These are phyloP conservation scores for Colletotrichum sp. DNA, from an alignment of 2,329 filamentous ascomycete species.

Conservation along the genomic window DNA sequence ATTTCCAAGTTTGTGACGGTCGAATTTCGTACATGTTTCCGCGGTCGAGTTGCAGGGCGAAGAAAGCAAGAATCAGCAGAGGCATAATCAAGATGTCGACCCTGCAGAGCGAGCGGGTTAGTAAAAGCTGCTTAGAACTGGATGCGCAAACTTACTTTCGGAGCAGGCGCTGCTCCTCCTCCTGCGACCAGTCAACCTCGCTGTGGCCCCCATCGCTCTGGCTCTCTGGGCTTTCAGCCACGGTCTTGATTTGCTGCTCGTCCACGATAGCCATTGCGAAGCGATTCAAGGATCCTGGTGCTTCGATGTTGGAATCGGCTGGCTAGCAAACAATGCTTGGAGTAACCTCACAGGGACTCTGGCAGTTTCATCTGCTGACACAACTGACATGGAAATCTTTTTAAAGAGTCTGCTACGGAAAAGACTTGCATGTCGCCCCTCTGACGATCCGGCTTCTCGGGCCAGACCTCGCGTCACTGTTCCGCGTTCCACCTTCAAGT, in stretches of 20 bases:
- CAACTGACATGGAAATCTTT: not conserved
- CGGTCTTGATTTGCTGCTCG: not conserved
- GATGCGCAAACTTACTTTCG: constrained; percentile 28
- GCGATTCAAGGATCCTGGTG: not conserved
- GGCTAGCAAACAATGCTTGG: not conserved
- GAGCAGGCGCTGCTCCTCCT: constrained; percentile 31
- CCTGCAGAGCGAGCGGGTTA: constrained; percentile 28
- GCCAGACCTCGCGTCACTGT: not conserved
- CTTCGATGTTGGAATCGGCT: not conserved
- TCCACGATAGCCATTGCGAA: not conserved
- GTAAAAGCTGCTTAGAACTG: not conserved
- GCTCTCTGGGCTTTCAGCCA: not conserved
- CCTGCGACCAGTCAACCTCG: constrained; percentile 27
- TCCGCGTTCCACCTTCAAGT: not conserved
- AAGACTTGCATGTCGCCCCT: not conserved
- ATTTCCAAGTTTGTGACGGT: not conserved
- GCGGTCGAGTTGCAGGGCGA: constrained; percentile 44
- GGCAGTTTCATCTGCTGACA: not conserved
- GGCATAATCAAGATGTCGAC: constrained; percentile 51
- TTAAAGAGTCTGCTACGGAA: not conserved
- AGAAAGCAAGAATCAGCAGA: constrained; percentile 49
- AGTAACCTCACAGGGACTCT: not conserved
- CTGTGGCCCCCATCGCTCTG: not conserved
- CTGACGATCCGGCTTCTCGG: not conserved
- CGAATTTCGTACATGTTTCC: constrained; percentile 35